Percentiles rank a stretch among this genome's conserved stretches.
phyloP scores from a whole-genome alignment of 139 green algal species.

The Desmodesmus armatus region DNA sequence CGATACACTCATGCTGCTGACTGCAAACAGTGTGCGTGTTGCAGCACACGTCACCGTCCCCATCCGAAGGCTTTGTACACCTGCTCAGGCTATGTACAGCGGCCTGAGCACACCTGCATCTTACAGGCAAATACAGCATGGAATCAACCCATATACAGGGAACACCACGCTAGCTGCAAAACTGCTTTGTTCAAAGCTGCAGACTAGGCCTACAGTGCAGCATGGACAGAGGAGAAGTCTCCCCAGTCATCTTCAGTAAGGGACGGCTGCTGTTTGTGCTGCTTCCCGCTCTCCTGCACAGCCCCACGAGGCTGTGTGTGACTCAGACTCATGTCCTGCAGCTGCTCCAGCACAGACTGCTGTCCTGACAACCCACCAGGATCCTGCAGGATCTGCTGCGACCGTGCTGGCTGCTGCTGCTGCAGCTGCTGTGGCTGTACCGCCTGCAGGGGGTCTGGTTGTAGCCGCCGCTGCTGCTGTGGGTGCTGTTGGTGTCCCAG shows the following conservation, averaged over 20 bases:
- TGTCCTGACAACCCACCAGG: too few relatives aligned
- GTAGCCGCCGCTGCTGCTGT: background rate
- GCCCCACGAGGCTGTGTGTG: too few relatives aligned
- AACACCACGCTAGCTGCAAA: too few relatives aligned
- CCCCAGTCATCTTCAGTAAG: slow-evolving; percentile 20
- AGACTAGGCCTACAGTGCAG: background rate
- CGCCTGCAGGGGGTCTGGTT: slow-evolving; percentile 1
- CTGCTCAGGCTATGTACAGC: too few relatives aligned
- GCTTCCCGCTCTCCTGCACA: background rate
- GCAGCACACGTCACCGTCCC: too few relatives aligned
- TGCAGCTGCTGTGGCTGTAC: background rate
- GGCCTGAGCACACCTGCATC: too few relatives aligned
- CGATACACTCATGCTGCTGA: too few relatives aligned
- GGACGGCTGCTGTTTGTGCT: background rate
- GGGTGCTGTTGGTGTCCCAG: background rate
- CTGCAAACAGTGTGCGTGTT: too few relatives aligned
- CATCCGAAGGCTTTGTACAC: too few relatives aligned
- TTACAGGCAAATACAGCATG: too few relatives aligned
- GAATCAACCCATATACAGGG: too few relatives aligned
- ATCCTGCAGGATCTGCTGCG: too few relatives aligned
- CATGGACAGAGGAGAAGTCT: background rate
- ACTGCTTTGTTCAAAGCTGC: background rate
- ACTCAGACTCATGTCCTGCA: slow-evolving; percentile 9
- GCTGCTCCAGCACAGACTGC: background rate
- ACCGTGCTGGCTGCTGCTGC: background rate